Evolutionary conservation across 495 filamentous ascomycete species (phyloP), one percentile per base, ranked within the genome.

Genomic region (Polyplosphaeria fusca): DNA sequence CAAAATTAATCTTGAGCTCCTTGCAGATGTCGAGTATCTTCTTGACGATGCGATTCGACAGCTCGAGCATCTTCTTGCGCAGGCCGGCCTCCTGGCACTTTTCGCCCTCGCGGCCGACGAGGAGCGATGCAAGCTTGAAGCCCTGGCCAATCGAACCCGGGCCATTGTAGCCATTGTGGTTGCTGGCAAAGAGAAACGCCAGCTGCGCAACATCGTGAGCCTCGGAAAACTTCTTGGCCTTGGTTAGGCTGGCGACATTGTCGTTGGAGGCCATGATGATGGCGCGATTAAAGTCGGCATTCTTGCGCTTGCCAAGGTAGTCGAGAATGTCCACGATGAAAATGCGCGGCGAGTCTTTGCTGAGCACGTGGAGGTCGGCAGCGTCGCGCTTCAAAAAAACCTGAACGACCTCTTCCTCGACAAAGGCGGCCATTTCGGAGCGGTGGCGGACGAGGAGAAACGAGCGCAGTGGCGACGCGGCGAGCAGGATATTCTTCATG

Each of bases 291-390:
- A 57, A 62, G 32, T 52, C 32, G 39, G 35, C 46, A 53, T 39
- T 52, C 46, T 40, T 51, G 24, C 48, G 18, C 9, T 28, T 40
- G 24, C 59, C 59, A 16, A 62, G 20, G 16, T 62, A 27, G 13
- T 58, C 53, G 5, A 62, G 27, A 45, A 62, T 62, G n/a, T 22
- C 53, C 47, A 58, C 38, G 30, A 62, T 58, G 47, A 62, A 62
- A 24, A 62, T 52, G 18, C 45, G 44, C 19, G 59, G 53, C 1
- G 59, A 62, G 13, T 57, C 53, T 24, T 57, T 57, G 30, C 45
- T 51, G 44, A 57, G 38, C 22, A 37, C 24, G 14, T 58, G 28
- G 2, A 62, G 39, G n/a, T 56, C 28, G 5, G 41, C 20, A 24
- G 39, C 38, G 13, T 61, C 58, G 13, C 38, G 41, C 23, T 61